Evolutionary conservation across 306 rosid species (phyloP), one percentile per base, ranked within the genome.

Genomic region (Prunus mume): DNA sequence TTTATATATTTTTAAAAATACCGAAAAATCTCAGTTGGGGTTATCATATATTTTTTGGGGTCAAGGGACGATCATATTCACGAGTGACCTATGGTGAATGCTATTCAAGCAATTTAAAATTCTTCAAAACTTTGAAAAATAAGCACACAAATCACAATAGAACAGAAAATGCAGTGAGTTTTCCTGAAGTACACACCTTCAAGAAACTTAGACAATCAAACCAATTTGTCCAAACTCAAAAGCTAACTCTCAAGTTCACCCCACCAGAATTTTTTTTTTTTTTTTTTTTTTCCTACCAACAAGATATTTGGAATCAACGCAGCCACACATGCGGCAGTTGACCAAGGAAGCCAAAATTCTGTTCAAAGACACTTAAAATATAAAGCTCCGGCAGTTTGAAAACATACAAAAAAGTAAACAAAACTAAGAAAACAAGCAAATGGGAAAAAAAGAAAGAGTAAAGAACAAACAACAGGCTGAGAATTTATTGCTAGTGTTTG

Each of bases 401-500:
- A 24, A 0, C 45, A 25, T 49, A 2, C 19, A 71, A 15, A 46
- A 52, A 7, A 38, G 43, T 38, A 3, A 72, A 34, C 52, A 17
- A 20, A 56, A 56, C 66, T 24, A 55, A 5, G 54, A 56, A 72
- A 38, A 22, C 55, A 24, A 3, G 17, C 14, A 22, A 72, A 28
- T 14, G 66, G 47, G 24, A 56, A 49, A 41, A 49, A 49, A 3
- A 24, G 58, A 28, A 58, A 14, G 64, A 49, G 5, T 15, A 56
- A 10, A 20, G 69, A 19, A 25, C 66, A 43, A 56, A 22, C n/a
- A 38, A 7, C 18, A 22, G 77, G 63, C 68, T 18, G 25, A 73
- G 28, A 73, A 73, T 15, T 24, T 24, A 43, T 41, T 13, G 57
- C 68, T 56, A 1, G 24, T 46, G 25, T 73, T 83, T 83, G 87